A percentile compares a stretch with the other conserved stretches of the same genome.
Conservation (phyloP, 2,329 filamentous ascomycete species). For the Thelonectria blattea region DNA sequence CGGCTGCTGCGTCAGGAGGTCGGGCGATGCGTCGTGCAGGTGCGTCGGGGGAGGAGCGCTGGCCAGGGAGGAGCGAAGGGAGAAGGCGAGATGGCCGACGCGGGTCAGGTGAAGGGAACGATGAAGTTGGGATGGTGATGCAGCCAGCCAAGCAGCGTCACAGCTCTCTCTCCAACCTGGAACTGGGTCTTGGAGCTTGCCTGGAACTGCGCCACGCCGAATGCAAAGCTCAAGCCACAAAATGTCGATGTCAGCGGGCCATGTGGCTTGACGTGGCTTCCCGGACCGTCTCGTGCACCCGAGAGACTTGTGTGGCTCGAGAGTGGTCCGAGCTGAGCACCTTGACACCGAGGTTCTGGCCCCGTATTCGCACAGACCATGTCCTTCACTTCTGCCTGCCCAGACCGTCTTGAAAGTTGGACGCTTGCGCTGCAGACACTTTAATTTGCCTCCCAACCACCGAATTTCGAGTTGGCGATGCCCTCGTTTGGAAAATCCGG, state of each 20-base stretch:
- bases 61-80: slow-evolving; percentile 19
- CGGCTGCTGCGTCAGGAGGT: slow-evolving; percentile 33
- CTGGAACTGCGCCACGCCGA: slow-evolving; percentile 26
- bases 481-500: slow-evolving; percentile 21
- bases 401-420: background rate
- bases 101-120: slow-evolving; percentile 22
- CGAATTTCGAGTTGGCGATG: slow-evolving; percentile 26
- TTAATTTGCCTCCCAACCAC: slow-evolving; percentile 31
- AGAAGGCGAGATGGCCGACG: slow-evolving; percentile 22
- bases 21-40: slow-evolving; percentile 19
- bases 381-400: background rate
- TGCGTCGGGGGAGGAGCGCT: slow-evolving; percentile 3
- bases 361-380: slow-evolving; percentile 1
- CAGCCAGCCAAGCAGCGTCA: slow-evolving; percentile 39
- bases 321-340: background rate
- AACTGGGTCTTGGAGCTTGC: slow-evolving; percentile 22
- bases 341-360: slow-evolving; percentile 10
- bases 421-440: slow-evolving; percentile 5
- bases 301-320: background rate
- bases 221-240: slow-evolving; percentile 22
- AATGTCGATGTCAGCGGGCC: background rate
- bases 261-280: slow-evolving; percentile 4
- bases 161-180: slow-evolving; percentile 25
- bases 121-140: slow-evolving; percentile 40
- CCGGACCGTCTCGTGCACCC: too few relatives aligned